These are phyloP conservation scores for Pseudoscleropodium purum DNA, from an alignment of 225 moss, liverwort and hornwort species.

Conservation along the genomic window DNA sequence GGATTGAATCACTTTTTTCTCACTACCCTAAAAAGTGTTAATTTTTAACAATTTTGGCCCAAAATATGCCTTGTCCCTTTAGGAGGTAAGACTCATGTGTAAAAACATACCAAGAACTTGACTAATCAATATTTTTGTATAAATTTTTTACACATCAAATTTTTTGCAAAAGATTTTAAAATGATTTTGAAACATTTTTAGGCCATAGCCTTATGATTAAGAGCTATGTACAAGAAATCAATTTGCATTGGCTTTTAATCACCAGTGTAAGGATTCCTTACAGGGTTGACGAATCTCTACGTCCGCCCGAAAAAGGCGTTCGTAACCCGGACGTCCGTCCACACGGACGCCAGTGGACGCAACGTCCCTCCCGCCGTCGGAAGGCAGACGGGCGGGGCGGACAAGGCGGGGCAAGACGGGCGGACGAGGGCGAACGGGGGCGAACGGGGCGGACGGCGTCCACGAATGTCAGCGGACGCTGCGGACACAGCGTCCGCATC, in stretches of 20 bases:
- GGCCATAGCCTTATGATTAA: neutral
- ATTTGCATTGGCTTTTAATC: neutral
- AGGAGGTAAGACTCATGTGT: neutral
- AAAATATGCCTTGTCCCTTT: neutral
- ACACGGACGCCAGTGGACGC: too few relatives aligned
- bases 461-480: too few relatives aligned
- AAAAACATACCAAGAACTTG: neutral
- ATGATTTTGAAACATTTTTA: neutral
- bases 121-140: neutral
- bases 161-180: neutral
- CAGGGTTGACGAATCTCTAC: too few relatives aligned
- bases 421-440: too few relatives aligned
- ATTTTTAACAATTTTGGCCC: neutral
- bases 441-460: too few relatives aligned
- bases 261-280: neutral
- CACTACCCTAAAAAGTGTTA: accelerated
- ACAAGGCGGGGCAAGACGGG: too few relatives aligned
- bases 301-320: too few relatives aligned
- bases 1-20: neutral
- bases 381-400: too few relatives aligned
- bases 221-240: neutral
- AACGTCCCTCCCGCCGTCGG: too few relatives aligned
- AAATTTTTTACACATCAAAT: too few relatives aligned
- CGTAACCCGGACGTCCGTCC: too few relatives aligned
- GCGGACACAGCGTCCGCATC: too few relatives aligned